These are phyloP conservation scores for Suhomyces yuchorum DNA, from an alignment of 1,139 yeast species.

Conservation along the genomic window DNA sequence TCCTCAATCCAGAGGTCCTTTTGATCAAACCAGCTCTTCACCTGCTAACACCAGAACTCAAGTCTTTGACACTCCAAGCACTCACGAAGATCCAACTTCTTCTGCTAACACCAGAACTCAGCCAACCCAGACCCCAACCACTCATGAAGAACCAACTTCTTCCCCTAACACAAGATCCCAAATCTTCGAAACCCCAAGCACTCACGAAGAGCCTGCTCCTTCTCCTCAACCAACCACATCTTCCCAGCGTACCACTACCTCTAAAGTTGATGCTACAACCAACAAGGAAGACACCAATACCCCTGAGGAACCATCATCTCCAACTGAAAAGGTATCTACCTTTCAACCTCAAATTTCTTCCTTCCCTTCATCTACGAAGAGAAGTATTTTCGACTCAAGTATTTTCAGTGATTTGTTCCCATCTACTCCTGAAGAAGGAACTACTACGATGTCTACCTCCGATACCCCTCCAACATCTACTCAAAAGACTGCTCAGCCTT, in stretches of 20 bases:
- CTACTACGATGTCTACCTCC: background rate
- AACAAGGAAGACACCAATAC: background rate
- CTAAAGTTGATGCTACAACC: background rate
- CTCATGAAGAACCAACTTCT: too few species aligned
- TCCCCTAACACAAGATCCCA: background rate
- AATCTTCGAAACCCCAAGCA: background rate
- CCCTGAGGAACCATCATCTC: background rate
- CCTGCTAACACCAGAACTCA: background rate
- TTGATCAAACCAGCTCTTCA: background rate
- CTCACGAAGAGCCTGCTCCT: background rate
- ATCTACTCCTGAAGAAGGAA: background rate
- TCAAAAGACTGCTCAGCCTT: slow-evolving; percentile 1
- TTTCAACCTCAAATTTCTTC: background rate
- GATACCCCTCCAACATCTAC: background rate
- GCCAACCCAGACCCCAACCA: too few species aligned
- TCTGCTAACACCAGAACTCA: too few species aligned
- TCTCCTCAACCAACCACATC: background rate
- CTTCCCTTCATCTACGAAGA: background rate
- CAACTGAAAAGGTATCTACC: background rate
- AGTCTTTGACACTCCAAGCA: background rate
- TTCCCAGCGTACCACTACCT: background rate
- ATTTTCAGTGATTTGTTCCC: background rate
- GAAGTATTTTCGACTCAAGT: slow-evolving; percentile 1
- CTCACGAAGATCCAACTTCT: background rate
- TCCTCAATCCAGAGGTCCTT: background rate